Evolutionary conservation across 1,284 basidiomycete species (phyloP).

Genomic region (Pyrrhoderma lamaoense): DNA sequence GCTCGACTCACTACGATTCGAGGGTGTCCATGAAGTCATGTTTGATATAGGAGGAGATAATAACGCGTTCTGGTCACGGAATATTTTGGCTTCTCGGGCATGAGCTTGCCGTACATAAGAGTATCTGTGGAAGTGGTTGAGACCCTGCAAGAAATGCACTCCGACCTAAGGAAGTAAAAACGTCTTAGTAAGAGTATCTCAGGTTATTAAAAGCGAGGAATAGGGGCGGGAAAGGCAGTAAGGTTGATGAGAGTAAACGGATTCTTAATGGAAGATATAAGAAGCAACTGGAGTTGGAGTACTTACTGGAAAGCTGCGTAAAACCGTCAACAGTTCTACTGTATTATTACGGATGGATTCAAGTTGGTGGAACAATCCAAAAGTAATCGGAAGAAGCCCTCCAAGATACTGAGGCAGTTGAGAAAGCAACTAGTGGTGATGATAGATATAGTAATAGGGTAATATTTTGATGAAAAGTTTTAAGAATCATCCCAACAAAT

Average conservation of each 20-base stretch:
- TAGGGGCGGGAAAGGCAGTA: neutral
- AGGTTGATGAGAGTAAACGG: neutral
- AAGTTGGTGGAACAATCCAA: constrained; percentile 85
- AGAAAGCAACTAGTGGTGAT: constrained; percentile 78
- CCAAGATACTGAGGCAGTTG: constrained; percentile 72
- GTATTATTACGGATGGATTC: constrained; percentile 69
- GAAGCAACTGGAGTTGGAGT: too few species aligned
- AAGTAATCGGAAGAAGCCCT: constrained; percentile 79
- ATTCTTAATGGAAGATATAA: too few species aligned
- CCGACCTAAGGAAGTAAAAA: constrained; percentile 56
- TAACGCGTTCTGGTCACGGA: constrained; percentile 34
- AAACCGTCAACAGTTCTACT: constrained; percentile 75
- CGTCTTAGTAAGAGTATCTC: neutral
- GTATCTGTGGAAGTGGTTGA: constrained; percentile 90
- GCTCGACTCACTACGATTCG: constrained; percentile 44
- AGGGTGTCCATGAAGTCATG: constrained; percentile 34
- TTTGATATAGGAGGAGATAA: constrained; percentile 29
- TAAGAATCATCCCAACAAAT: constrained; percentile 3
- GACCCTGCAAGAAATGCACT: constrained; percentile 68
- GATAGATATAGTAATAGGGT: neutral
- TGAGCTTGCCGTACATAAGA: constrained; percentile 74
- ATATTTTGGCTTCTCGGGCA: constrained; percentile 41
- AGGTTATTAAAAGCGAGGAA: neutral
- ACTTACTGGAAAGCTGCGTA: constrained; percentile 71
- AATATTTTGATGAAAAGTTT: too few species aligned